Evolutionary conservation across 768 basidiomycete genomes (phyloP).

Genomic region (Auriscalpium microsporum): DNA sequence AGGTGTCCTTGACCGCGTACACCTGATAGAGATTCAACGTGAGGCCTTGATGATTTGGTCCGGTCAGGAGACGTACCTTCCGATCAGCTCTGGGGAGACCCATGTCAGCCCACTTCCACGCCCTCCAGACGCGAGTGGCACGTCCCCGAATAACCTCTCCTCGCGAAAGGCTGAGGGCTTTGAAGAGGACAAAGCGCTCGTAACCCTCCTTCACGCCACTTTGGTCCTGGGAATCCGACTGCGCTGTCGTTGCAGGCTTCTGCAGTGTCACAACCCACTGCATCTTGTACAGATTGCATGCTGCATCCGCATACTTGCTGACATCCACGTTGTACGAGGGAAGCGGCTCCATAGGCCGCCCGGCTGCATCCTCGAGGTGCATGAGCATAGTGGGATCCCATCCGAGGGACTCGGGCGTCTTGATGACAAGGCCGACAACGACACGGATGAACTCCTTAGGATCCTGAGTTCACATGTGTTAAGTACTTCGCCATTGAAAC

Average conservation of each 20-base stretch:
- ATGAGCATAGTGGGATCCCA: constrained; percentile 1
- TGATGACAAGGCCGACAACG: not conserved
- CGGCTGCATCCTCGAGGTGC: not conserved
- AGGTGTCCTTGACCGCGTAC: not conserved
- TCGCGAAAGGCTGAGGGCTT: not conserved
- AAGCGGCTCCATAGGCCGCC: not conserved
- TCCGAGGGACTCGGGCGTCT: not conserved
- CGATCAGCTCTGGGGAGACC: not conserved
- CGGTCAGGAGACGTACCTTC: not conserved
- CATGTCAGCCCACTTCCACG: not conserved
- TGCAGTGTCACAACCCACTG: not conserved
- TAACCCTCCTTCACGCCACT: not conserved
- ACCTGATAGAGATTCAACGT: not conserved
- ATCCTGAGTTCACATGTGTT: not conserved
- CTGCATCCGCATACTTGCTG: no score
- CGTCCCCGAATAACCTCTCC: not conserved
- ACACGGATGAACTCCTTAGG: not conserved
- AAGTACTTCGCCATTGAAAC: not conserved
- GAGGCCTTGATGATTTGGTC: not conserved
- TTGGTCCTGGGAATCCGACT: no score
- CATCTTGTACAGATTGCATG: not conserved
- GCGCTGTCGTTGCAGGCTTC: not conserved
- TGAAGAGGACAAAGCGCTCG: not conserved
- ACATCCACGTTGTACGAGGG: not conserved
- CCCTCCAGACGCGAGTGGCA: not conserved